Conservation (phyloP, 257 asterid species). For the Solanum chiquidenum region DNA sequence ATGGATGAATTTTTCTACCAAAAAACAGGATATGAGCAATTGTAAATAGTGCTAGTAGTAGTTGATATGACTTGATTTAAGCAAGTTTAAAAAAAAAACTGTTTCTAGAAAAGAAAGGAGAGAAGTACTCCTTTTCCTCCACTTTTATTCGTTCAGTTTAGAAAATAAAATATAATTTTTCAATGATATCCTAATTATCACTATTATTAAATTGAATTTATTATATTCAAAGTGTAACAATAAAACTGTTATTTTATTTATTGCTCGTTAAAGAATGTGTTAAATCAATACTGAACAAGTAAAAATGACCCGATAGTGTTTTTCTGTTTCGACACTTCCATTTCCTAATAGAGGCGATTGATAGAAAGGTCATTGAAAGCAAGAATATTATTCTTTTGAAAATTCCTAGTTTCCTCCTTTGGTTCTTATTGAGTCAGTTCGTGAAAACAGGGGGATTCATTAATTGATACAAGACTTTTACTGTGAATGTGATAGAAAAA, state of each 20-base stretch:
- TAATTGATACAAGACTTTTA: not conserved
- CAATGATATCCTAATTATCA: not conserved
- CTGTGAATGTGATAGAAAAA: not conserved
- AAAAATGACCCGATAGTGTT: not conserved
- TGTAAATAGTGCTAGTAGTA: not conserved
- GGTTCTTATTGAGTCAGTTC: not conserved
- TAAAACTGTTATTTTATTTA: not conserved
- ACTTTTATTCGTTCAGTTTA: not conserved
- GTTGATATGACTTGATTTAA: not conserved
- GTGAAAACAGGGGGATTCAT: not conserved
- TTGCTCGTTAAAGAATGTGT: rapidly evolving
- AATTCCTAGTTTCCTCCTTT: not conserved
- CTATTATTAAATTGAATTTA: not conserved
- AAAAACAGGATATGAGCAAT: not conserved
- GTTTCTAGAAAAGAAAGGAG: not conserved
- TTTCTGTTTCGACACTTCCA: not conserved
- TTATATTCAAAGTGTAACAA: not conserved
- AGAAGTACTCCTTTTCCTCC: not conserved
- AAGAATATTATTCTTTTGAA: not conserved
- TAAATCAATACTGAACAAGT: not conserved
- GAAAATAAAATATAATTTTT: not conserved
- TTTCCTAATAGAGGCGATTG: not conserved
- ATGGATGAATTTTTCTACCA: slow-evolving; percentile 14
- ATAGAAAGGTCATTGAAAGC: not conserved
- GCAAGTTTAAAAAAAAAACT: not conserved